Conservation (phyloP, 257 asterid genomes). For the Solanum sejunctum region DNA sequence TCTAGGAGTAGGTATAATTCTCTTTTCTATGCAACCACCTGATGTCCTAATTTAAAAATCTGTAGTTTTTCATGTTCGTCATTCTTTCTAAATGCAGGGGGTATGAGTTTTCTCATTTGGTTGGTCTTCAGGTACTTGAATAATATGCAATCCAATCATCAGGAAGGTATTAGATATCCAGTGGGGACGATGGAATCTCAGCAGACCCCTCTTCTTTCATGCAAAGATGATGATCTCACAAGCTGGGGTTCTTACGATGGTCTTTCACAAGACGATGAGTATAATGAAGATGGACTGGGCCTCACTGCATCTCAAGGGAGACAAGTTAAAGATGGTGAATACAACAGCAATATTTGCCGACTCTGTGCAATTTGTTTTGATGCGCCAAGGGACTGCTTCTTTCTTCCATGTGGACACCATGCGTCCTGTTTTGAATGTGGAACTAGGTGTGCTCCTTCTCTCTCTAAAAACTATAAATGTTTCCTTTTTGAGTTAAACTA, state of each 20-base stretch:
- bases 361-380: constrained; percentile 82
- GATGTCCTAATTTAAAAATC: background rate
- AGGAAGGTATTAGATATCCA: constrained; percentile 16
- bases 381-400: constrained; percentile 74
- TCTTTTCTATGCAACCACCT: background rate
- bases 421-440: constrained; percentile 76
- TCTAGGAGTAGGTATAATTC: constrained; percentile 42
- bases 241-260: constrained; percentile 42
- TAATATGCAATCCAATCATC: constrained; percentile 13
- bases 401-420: constrained; percentile 85
- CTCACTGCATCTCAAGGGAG: constrained; percentile 16
- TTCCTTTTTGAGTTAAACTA: background rate
- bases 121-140: constrained; percentile 20
- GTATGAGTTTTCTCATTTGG: constrained; percentile 29
- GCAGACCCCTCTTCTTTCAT: constrained; percentile 45
- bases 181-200: constrained; percentile 20
- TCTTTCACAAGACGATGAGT: constrained; percentile 32
- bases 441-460: constrained; percentile 33
- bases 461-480: background rate
- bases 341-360: constrained; percentile 14
- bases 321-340: constrained; percentile 29
- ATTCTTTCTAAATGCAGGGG: constrained; percentile 31
- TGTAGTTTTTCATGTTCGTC: background rate
- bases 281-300: constrained; percentile 19
- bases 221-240: constrained; percentile 34